Conservation (phyloP, 2,329 filamentous ascomycete species). For the Seiridium cupressi region DNA sequence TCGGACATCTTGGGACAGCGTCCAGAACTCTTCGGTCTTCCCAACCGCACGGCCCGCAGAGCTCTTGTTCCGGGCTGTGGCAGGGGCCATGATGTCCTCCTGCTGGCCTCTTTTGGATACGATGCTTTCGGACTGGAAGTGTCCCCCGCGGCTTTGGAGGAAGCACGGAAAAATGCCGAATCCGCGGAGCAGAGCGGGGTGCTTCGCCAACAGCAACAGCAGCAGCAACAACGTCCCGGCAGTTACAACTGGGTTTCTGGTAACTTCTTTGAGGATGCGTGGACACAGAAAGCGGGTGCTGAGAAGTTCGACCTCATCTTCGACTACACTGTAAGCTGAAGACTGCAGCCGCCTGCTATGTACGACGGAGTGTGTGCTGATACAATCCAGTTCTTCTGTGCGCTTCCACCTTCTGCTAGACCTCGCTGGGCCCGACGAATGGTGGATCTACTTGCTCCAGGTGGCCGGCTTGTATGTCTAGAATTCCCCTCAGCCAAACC, state of each 20-base stretch:
- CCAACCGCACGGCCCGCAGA: conserved; percentile 28
- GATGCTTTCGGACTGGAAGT: conserved; percentile 75
- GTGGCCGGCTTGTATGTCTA: conserved; percentile 59
- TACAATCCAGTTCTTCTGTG: conserved; percentile 56
- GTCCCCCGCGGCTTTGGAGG: conserved; percentile 44
- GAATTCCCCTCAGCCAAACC: conserved; percentile 78
- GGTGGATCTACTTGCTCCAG: conserved; percentile 44
- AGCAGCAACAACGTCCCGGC: conserved; percentile 25
- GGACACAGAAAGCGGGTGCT: conserved; percentile 42
- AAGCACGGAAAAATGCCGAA: conserved; percentile 42
- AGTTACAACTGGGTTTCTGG: conserved; percentile 53
- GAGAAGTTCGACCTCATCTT: conserved; percentile 63
- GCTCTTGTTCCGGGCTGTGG: conserved; percentile 83
- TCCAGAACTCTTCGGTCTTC: conserved; percentile 37
- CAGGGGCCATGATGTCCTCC: conserved; percentile 74
- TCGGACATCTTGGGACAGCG: conserved; percentile 47
- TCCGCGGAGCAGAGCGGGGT: conserved; percentile 35
- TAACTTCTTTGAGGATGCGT: conserved; percentile 66
- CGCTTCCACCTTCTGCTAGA: conserved; percentile 52
- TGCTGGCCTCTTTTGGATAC: conserved; percentile 73
- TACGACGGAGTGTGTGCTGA: neutral
- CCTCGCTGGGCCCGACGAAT: conserved; percentile 54
- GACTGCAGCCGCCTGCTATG: neutral
- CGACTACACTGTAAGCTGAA: conserved; percentile 57
- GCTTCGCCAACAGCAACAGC: conserved; percentile 31